Base-by-base conservation (phyloP, 1,284 basidiomycete genomes). In the Anthracocystis walkeri region DNA sequence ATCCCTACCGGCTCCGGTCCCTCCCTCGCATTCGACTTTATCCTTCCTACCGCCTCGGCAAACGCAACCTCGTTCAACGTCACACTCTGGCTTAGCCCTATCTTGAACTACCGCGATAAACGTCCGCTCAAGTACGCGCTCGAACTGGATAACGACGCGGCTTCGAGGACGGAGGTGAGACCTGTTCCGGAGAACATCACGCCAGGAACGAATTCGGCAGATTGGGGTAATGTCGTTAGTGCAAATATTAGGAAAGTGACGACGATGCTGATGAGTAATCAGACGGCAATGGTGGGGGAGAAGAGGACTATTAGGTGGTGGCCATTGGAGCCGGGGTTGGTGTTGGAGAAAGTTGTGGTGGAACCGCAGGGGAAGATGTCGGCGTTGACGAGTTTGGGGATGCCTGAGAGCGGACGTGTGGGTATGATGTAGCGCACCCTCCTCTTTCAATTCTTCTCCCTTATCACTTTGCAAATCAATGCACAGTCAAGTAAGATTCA, bases 51-150 rank as follows among this genome's bases (percentile, higher is more conserved):
- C 3, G 0, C 20, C 23, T 16, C 38, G 4, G 31, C 31, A 38
- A 44, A 42, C 38, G n/a, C 23, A 3, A 41, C 53, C 5, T n/a
- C 57, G 14, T 59, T 60, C 67, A 70, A 70, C 29, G 53, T 70
- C 10, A 70, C 61, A 0, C 53, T 53, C n/a, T 70, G 58, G 57
- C 58, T 70, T 29, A 52, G 48, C 2, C 67, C 67, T 3, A 59
- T 70, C 23, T 23, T 70, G 41, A 70, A 70, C 67, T 70, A 70
- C 29, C 57, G 67, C 23, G 67, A 59, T 44, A 57, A 65, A 38
- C 60, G 62, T 1, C 67, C 67, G 0, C 57, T 70, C 7, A 25
- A 31, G 11, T 70, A 70, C 61, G 58, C 48, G 3, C 42, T 70
- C 23, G 61, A 70, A 20, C 62, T 64, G 14, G 67, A 64, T 53